Base-by-base conservation (phyloP, 2,329 filamentous ascomycete species). In the Triangularia setosa region DNA sequence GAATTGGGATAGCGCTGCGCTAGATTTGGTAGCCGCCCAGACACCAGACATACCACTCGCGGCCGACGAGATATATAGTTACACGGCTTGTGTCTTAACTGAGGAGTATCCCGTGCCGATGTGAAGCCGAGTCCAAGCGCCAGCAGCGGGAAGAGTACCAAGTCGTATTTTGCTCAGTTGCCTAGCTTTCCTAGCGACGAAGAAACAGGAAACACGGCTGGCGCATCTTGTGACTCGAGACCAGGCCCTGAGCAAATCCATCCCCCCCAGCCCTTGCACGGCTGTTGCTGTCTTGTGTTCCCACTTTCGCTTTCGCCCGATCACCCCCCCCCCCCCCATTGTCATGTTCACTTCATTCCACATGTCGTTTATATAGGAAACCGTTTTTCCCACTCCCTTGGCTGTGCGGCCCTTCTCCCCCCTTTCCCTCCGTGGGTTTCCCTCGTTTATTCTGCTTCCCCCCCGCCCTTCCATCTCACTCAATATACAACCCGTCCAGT, bases 131-230 rank as follows among this genome's bases (percentile, higher is more conserved):
- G 64, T 21, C 56, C 58, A 56, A 64, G 64, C 40, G 60, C 40
- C 16, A 33, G 6, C 33, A 16, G 60, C 62, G 65, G n/a, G n/a
- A n/a, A n/a, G n/a, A n/a, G 63, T 66, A 66, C 66, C 64, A 63
- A 66, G 52, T 28, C 27, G 27, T 28, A 4, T 28, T 28, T 28
- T 8, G 27, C 27, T 8, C 27, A 35, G 30, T 35, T 35, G 30
- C 30, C 30, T 25, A 40, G 23, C 58, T 40, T 59, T 27, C 33
- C 30, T 18, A 48, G 33, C 58, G n/a, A 55, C 3, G 52, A 55
- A 24, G 25, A 55, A 55, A 55, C 23, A 55, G 52, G 25, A 55
- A 55, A 55, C 52, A 55, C 23, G 40, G 40, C 40, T 48, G 40
- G 40, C 40, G 40, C 40, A 48, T 21, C 40, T 21, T 21, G 40